Percentiles rank a stretch among this genome's conserved stretches.
Evolutionary conservation across 2,329 filamentous ascomycete genomes (phyloP).

Genomic region (Diaporthe velutina): DNA sequence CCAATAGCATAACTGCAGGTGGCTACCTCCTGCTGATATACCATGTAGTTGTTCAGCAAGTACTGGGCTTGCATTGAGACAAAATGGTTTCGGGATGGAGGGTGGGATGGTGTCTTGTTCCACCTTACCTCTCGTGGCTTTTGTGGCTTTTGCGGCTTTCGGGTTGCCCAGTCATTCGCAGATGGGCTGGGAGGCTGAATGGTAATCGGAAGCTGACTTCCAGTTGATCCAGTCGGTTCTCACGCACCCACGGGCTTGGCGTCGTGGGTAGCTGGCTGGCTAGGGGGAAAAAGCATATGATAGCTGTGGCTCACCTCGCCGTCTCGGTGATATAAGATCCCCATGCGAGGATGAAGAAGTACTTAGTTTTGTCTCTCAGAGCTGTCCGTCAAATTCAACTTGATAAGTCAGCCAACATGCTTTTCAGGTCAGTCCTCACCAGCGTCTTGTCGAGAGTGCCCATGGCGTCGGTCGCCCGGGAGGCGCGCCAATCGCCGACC

Average conservation of each 20-base stretch:
- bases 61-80: not conserved
- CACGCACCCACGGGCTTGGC: not conserved
- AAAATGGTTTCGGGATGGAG: not conserved
- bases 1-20: no score
- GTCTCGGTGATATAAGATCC: not conserved
- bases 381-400: not conserved
- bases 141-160: not conserved
- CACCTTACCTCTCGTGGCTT: not conserved
- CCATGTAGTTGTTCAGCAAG: no score
- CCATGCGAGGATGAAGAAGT: not conserved
- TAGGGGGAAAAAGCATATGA: conserved; percentile 8
- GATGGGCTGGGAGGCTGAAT: not conserved
- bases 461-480: not conserved
- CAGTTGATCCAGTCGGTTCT: not conserved
- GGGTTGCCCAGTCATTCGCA: not conserved
- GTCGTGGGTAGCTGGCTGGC: not conserved
- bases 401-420: not conserved
- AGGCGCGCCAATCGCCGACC: not conserved
- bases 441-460: not conserved
- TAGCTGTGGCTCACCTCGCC: not conserved
- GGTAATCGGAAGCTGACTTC: not conserved
- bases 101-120: not conserved
- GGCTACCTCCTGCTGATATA: not conserved
- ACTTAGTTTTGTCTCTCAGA: no score
- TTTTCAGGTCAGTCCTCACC: not conserved